These are phyloP conservation scores for Dictyostelium purpureum DNA, from an alignment of 78 protist genomes.

Conservation along the genomic window DNA sequence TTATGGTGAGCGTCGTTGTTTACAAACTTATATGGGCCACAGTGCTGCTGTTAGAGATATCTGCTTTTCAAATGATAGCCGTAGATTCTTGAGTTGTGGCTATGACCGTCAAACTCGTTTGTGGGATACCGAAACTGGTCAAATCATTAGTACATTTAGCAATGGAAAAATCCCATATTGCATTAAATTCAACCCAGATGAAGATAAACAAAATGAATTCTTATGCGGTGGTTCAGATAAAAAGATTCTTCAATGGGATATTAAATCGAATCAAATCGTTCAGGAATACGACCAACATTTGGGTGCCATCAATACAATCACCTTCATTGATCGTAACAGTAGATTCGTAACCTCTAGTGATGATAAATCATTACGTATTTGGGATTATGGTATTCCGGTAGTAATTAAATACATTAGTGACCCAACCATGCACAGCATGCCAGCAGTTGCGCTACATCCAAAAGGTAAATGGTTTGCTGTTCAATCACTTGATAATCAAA, in stretches of 20 bases:
- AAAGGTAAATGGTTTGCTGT: conserved; percentile 87
- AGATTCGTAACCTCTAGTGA: conserved; percentile 93
- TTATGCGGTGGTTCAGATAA: conserved; percentile 90
- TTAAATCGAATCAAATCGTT: conserved; percentile 75
- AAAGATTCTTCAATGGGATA: conserved; percentile 89
- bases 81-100: conserved; percentile 85
- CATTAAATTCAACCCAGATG: conserved; percentile 89
- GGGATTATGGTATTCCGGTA: conserved; percentile 98
- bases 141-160: conserved; percentile 75
- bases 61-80: conserved; percentile 86
- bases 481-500: conserved; percentile 96
- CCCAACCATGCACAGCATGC: conserved; percentile 89
- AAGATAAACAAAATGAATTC: conserved; percentile 82
- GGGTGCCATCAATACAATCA: conserved; percentile 94
- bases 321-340: conserved; percentile 91
- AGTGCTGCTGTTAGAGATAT: conserved; percentile 87
- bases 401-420: conserved; percentile 90
- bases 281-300: conserved; percentile 96
- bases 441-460: conserved; percentile 91
- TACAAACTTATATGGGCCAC: conserved; percentile 95
- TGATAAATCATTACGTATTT: conserved; percentile 96
- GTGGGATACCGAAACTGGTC: conserved; percentile 99
- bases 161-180: conserved; percentile 83
- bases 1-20: conserved; percentile 52
- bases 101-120: conserved; percentile 87